Evolutionary conservation across 2,329 filamentous ascomycete genomes (phyloP).

Genomic region (Magnaporthiopsis rhizophila): DNA sequence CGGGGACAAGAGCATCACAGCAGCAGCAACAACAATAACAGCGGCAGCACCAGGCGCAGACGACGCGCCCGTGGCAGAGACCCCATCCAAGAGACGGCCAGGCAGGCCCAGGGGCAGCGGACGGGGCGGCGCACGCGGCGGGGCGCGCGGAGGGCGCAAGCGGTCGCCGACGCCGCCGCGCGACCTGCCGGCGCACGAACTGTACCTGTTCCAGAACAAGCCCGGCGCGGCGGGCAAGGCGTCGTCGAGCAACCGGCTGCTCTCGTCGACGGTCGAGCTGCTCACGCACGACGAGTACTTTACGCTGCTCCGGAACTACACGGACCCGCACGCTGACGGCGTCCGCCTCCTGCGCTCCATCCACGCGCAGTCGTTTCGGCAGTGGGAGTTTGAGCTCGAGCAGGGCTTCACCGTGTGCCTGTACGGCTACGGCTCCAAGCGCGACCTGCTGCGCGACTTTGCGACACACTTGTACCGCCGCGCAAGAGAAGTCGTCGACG

Average conservation of each 20-base stretch:
- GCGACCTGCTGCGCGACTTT: conserved; percentile 64
- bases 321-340: conserved; percentile 63
- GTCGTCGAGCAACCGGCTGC: conserved; percentile 80
- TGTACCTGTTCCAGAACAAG: conserved; percentile 89
- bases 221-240: conserved; percentile 58
- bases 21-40: conserved; percentile 19
- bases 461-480: conserved; percentile 58
- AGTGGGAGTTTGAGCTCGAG: conserved; percentile 86
- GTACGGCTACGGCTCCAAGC: conserved; percentile 90
- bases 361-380: conserved; percentile 74
- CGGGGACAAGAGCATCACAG: conserved; percentile 16
- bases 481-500: conserved; percentile 16
- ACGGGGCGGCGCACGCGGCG: conserved; percentile 22
- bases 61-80: conserved; percentile 22
- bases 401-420: conserved; percentile 84
- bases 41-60: conserved; percentile 15
- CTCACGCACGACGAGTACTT: conserved; percentile 94
- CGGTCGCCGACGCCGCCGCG: conserved; percentile 72
- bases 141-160: conserved; percentile 34
- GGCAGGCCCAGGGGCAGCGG: conserved; percentile 38
- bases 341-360: conserved; percentile 64
- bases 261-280: conserved; percentile 53
- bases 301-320: conserved; percentile 51
- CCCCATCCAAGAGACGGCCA: conserved; percentile 38
- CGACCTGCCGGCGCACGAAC: conserved; percentile 78